phyloP scores from a whole-genome alignment of 2,329 filamentous ascomycete genomes.

The Pseudonectria foliicola region DNA sequence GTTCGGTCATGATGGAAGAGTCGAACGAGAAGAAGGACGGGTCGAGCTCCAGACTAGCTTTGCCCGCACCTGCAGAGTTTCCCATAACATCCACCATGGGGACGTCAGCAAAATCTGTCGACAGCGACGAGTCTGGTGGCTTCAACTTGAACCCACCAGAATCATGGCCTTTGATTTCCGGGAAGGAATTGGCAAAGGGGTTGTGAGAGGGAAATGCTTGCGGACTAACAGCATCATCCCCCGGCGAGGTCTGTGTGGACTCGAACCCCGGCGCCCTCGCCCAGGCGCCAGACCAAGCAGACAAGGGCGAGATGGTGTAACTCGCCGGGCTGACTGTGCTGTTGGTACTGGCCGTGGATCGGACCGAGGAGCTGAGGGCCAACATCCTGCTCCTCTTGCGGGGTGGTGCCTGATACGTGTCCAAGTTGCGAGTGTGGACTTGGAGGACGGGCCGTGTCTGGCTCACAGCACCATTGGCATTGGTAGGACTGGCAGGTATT shows the following conservation, averaged over 20 bases:
- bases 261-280: conserved; percentile 33
- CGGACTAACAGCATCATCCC: conserved; percentile 32
- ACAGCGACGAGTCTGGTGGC: conserved; percentile 24
- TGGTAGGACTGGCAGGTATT: conserved; percentile 17
- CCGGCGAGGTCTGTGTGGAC: conserved; percentile 39
- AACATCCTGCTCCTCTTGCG: conserved; percentile 34
- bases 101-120: conserved; percentile 38
- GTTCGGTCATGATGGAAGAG: conserved; percentile 25
- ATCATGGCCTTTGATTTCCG: conserved; percentile 17
- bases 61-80: conserved; percentile 18
- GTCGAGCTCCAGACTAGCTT: conserved; percentile 24
- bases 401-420: conserved; percentile 22
- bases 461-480: conserved; percentile 9
- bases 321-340: conserved; percentile 31
- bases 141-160: conserved; percentile 22
- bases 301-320: conserved; percentile 41
- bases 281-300: conserved; percentile 34
- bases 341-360: conserved; percentile 36
- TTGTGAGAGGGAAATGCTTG: conserved; percentile 22
- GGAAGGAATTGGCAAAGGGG: conserved; percentile 15
- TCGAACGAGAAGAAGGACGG: conserved; percentile 31
- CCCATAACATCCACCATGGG: conserved; percentile 27
- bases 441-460: conserved; percentile 31
- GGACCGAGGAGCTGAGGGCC: conserved; percentile 41
- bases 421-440: conserved; percentile 30